Evolutionary conservation across 2,329 filamentous ascomycete genomes (phyloP).

Genomic region (Proliferodiscus dingleyae): DNA sequence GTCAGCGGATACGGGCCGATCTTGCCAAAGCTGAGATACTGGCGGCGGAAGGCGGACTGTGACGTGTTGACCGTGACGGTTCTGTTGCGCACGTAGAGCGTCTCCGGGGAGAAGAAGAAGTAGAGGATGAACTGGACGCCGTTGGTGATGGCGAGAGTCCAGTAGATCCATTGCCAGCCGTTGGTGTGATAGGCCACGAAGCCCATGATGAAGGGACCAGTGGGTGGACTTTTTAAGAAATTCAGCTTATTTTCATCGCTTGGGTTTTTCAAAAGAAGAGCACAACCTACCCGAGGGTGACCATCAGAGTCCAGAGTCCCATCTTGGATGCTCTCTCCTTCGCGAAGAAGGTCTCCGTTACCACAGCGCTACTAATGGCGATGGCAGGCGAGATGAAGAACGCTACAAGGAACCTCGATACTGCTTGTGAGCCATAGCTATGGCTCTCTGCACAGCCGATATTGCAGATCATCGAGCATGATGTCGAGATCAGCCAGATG

Average conservation of each 20-base stretch:
- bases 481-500: slow-evolving; percentile 44
- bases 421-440: slow-evolving; percentile 42
- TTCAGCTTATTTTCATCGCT: not conserved
- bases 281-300: slow-evolving; percentile 14
- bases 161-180: slow-evolving; percentile 49
- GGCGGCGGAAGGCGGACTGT: slow-evolving; percentile 26
- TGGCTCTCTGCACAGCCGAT: slow-evolving; percentile 46
- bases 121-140: slow-evolving; percentile 39
- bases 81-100: slow-evolving; percentile 43
- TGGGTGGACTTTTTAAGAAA: slow-evolving; percentile 12
- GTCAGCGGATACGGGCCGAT: slow-evolving; percentile 8
- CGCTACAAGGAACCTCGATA: slow-evolving; percentile 42
- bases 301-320: slow-evolving; percentile 46
- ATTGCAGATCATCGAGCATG: slow-evolving; percentile 43
- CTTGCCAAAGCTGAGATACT: slow-evolving; percentile 38
- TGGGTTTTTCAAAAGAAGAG: not conserved
- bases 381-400: slow-evolving; percentile 52
- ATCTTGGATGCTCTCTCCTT: slow-evolving; percentile 47
- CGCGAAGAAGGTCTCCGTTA: slow-evolving; percentile 52
- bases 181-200: slow-evolving; percentile 39
- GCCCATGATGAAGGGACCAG: slow-evolving; percentile 31
- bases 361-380: slow-evolving; percentile 49
- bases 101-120: slow-evolving; percentile 45
- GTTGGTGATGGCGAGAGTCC: slow-evolving; percentile 41
- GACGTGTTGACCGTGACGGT: not conserved